Conservation (phyloP, 345 rosid species). For the Eutrema heterophyllum region DNA sequence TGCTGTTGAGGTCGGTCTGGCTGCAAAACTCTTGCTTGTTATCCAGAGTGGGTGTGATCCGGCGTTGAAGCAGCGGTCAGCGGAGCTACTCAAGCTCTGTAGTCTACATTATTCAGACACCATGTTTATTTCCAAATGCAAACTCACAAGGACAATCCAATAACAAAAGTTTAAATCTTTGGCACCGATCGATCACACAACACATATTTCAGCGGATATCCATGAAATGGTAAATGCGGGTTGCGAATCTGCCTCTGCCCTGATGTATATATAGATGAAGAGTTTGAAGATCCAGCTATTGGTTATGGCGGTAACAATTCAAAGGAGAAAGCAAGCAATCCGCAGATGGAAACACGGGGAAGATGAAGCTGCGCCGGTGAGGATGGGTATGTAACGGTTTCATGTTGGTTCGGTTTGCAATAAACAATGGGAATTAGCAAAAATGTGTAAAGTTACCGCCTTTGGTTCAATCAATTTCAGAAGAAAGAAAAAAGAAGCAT, state of each 20-base stretch:
- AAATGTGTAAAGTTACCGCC: slow-evolving; percentile 19
- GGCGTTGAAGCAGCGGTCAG: slow-evolving; percentile 51
- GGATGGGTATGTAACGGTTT: slow-evolving; percentile 2
- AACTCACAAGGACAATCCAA: slow-evolving; percentile 60
- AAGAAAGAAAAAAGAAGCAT: not conserved
- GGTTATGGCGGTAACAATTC: not conserved
- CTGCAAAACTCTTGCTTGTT: slow-evolving; percentile 56
- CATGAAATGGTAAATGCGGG: slow-evolving; percentile 7
- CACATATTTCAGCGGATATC: not conserved
- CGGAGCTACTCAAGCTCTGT: slow-evolving; percentile 61
- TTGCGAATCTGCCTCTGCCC: slow-evolving; percentile 18
- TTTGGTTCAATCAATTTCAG: slow-evolving; percentile 15
- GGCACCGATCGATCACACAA: not conserved
- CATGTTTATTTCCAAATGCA: slow-evolving; percentile 62
- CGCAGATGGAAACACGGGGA: not conserved
- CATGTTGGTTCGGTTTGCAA: slow-evolving; percentile 13
- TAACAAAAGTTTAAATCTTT: slow-evolving; percentile 23
- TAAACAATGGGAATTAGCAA: slow-evolving; percentile 11
- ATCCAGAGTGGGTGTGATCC: slow-evolving; percentile 65
- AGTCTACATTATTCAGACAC: slow-evolving; percentile 59
- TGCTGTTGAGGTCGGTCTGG: slow-evolving; percentile 61
- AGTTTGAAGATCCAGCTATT: slow-evolving; percentile 13
- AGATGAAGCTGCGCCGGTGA: not conserved
- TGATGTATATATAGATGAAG: slow-evolving; percentile 26
- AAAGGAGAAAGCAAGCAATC: not conserved